Base-by-base conservation (phyloP, 148 eudicot species). In the Oxyria digyna region DNA sequence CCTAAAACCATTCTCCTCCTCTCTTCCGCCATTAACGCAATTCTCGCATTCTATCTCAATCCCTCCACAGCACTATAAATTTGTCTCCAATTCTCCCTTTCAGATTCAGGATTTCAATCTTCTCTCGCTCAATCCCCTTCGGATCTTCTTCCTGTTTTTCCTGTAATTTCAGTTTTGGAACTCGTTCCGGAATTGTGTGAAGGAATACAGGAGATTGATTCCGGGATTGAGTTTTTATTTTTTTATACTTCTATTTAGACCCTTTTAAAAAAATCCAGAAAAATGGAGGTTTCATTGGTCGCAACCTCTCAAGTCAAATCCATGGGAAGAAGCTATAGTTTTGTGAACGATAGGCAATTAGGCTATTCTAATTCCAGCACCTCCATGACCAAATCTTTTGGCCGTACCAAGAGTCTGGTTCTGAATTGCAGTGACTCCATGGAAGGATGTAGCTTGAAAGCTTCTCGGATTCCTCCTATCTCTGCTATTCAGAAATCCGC, bases 311-410 rank as follows among this genome's bases (percentile, higher is more conserved):
- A 38, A 65, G 32, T 65, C 43, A 37, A 35, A 65, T 29, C 43
- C 42, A 35, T 32, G 27, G 68, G 68, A 65, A 20, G 6, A 45
- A 65, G 62, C 43, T 14, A 35, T 6, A 65, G 43, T 17, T 29
- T 65, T 35, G 43, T 9, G n/a, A 65, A 5, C 12, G 24, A 32
- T 18, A 62, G 62, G 49, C 18, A 40, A 21, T 69, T 74, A 57
- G 73, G 75, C 29, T 4, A 67, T 49, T 31, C 15, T 4, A 62
- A 62, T 62, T 35, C 32, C 29, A 74, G 31, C 10, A 50, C 11
- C 46, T 26, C 46, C 13, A 12, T n/a, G n/a, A n/a, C n/a, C n/a
- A n/a, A n/a, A n/a, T n/a, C 40, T 29, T 62, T 48, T 64, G 10
- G n/a, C 8, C 49, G 48, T 21, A 42, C 18, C 41, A 67, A 41